Evolutionary conservation across 2,329 filamentous ascomycete species (phyloP).

Genomic region (Colletotrichum lentis): DNA sequence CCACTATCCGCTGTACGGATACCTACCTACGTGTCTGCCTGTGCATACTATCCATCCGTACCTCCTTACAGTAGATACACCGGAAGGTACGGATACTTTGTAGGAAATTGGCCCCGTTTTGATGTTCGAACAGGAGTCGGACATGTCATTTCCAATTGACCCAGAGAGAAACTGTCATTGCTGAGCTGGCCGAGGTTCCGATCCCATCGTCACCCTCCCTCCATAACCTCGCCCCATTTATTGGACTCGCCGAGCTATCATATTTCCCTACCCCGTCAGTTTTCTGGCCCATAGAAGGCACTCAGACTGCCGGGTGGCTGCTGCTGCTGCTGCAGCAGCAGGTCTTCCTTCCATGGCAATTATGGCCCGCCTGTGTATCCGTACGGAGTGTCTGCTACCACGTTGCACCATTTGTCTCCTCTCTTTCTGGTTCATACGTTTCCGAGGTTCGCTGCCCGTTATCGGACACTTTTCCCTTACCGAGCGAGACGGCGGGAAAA

Average conservation of each 20-base stretch:
- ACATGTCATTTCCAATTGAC: conserved; percentile 3
- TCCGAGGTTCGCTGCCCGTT: not conserved
- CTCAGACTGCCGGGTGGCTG: not conserved
- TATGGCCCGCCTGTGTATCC: not conserved
- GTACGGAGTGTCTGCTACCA: not conserved
- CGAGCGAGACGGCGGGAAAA: conserved; percentile 7
- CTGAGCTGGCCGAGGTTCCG: not conserved
- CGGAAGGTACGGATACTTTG: too few species aligned
- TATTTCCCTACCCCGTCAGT: not conserved
- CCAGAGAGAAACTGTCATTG: not conserved
- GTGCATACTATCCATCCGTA: too few species aligned
- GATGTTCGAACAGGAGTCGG: conserved; percentile 2
- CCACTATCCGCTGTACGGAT: too few species aligned
- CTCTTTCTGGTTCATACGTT: conserved; percentile 4
- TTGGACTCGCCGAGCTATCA: not conserved
- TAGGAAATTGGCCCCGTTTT: not conserved
- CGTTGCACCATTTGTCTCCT: not conserved
- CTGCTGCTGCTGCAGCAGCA: not conserved
- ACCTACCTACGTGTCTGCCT: too few species aligned
- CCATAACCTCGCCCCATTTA: not conserved
- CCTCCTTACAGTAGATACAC: too few species aligned
- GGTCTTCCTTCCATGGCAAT: not conserved
- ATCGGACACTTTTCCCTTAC: conserved; percentile 25
- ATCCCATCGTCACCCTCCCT: not conserved
- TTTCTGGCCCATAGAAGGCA: not conserved